Evolutionary conservation across 805 yeast genomes (phyloP).

Genomic region (Cyberlindnera mycetangii): DNA sequence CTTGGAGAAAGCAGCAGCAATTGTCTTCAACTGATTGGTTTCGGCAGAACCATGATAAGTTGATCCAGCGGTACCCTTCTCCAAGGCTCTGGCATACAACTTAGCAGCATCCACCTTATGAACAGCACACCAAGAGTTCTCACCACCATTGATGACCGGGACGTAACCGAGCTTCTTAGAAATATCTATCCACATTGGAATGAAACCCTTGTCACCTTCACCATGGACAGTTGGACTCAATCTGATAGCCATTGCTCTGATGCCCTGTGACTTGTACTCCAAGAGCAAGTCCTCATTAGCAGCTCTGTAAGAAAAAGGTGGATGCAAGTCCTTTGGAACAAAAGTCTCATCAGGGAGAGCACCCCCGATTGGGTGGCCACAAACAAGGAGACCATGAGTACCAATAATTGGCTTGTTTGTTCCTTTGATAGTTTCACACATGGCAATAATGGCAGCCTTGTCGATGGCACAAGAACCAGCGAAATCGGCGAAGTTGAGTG

Average conservation of each 20-base stretch:
- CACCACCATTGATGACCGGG: constrained; percentile 35
- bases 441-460: constrained; percentile 27
- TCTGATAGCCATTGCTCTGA: constrained; percentile 27
- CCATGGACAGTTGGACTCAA: constrained; percentile 37
- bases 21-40: constrained; percentile 22
- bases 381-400: constrained; percentile 25
- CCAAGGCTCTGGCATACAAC: constrained; percentile 28
- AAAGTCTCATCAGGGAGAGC: constrained; percentile 9
- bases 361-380: constrained; percentile 7
- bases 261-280: constrained; percentile 25
- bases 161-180: constrained; percentile 32
- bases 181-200: constrained; percentile 24
- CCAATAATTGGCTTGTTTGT: constrained; percentile 29
- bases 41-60: constrained; percentile 30
- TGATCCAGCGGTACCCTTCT: constrained; percentile 28
- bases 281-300: constrained; percentile 18
- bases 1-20: constrained; percentile 30
- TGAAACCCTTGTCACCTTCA: constrained; percentile 28
- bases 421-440: constrained; percentile 30
- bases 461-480: constrained; percentile 26
- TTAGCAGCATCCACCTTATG: constrained; percentile 33
- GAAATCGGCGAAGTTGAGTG: constrained; percentile 30
- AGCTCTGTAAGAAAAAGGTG: constrained; percentile 10
- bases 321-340: background rate
- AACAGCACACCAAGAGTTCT: constrained; percentile 33